Evolutionary conservation across 1,284 basidiomycete species (phyloP), one percentile per base, ranked within the genome.

Genomic region (Singerocomus inundabilis): DNA sequence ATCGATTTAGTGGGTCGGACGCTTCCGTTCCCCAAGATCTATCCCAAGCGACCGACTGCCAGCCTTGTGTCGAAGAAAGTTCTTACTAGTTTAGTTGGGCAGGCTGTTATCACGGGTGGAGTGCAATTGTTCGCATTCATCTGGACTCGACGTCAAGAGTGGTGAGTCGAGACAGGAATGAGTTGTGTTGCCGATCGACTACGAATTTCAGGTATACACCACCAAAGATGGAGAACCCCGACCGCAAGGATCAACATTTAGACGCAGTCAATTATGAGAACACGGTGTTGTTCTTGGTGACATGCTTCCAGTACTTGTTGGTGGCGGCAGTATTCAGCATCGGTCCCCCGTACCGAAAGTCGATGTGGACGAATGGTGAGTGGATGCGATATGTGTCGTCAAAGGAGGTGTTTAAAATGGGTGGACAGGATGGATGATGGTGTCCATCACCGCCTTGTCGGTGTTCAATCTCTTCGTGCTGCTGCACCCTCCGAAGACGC

Each of bases 281-380:
- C 70, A 88, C 96, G 8, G 82, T 82, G 8, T 71, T 99, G 49
- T 99, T 99, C 74, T 72, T 98, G 58, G 79, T 98, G 44, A 98
- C 95, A 4, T 96, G 92, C 56, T 99, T 98, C 82, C 97, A 99
- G 72, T 99, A 99, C 70, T 92, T 99, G 58, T 77, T 98, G 35
- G 92, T 98, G 8, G 96, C 95, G 11, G 94, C 88, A 1, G 92
- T 98, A 1, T 99, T 99, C 73, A 95, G 91, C 67, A 98, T 98
- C 57, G 97, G 97, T 0, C 94, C 95, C 11, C 97, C 97, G 2
- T 99, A 96, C 70, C 84, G 97, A 46, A 88, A 91, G 69, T 82
- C 93, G 13, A 92, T 99, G 77, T 96, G 89, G 81, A 93, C 94
- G 8, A 99, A 99, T 66, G 83, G 93, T 92, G 66, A 57, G 84